These are phyloP conservation scores for Xylaria palmicola DNA, from an alignment of 495 filamentous ascomycete genomes.

Conservation along the genomic window DNA sequence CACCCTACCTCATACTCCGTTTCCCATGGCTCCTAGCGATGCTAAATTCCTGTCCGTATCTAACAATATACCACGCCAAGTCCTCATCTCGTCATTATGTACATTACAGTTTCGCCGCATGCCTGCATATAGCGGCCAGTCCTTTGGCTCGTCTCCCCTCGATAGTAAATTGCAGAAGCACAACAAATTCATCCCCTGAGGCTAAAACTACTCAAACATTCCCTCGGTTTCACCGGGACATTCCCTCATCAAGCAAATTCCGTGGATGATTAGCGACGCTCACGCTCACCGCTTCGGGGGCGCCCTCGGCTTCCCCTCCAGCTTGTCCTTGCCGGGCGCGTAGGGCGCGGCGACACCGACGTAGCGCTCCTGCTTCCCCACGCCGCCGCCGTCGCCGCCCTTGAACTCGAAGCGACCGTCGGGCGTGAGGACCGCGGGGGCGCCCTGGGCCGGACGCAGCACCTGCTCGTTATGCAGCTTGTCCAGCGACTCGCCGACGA, in stretches of 20 bases:
- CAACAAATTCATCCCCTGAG: no score
- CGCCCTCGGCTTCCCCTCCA: conserved; percentile 52
- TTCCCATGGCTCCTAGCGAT: no score
- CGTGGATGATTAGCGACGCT: neutral
- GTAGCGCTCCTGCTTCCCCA: conserved; percentile 24
- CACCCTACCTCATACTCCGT: no score
- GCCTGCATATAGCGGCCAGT: no score
- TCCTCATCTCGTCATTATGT: no score
- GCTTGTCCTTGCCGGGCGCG: conserved; percentile 63
- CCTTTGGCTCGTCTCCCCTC: no score
- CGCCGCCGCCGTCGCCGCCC: conserved; percentile 37
- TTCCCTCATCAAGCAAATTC: neutral
- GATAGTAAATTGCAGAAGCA: no score
- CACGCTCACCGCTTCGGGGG: conserved; percentile 30
- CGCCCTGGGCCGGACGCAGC: conserved; percentile 58
- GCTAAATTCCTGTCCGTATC: no score
- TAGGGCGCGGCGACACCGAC: conserved; percentile 72
- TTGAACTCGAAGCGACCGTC: conserved; percentile 43
- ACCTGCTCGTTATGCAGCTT: conserved; percentile 79
- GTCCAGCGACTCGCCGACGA: conserved; percentile 77
- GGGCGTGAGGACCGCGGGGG: conserved; percentile 42
- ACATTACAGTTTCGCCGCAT: no score
- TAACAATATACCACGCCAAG: no score
- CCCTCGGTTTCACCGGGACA: no score
- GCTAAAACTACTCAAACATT: no score